phyloP scores from a whole-genome alignment of 768 basidiomycete genomes.

The Coprinellus micaceus region DNA sequence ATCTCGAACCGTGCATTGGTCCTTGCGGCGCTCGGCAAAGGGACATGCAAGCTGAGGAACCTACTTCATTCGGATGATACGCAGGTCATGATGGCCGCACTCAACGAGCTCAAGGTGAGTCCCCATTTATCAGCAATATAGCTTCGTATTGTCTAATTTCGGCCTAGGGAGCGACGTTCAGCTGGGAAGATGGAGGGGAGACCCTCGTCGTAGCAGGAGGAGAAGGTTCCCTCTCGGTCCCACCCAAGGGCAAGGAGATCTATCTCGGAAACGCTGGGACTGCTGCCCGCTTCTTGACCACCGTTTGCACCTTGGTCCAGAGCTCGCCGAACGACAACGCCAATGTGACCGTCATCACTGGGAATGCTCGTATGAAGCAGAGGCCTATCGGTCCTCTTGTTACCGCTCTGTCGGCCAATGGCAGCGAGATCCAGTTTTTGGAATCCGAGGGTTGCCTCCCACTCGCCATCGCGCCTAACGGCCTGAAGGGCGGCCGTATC shows the following conservation, averaged over 20 bases:
- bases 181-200: slow-evolving; percentile 96
- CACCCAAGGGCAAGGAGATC: slow-evolving; percentile 77
- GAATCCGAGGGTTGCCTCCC: slow-evolving; percentile 85
- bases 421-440: slow-evolving; percentile 71
- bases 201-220: slow-evolving; percentile 91
- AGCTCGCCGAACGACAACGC: slow-evolving; percentile 32
- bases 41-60: slow-evolving; percentile 85
- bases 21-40: slow-evolving; percentile 85
- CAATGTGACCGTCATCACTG: slow-evolving; percentile 79
- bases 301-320: slow-evolving; percentile 88
- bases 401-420: slow-evolving; percentile 80
- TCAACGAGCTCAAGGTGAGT: slow-evolving; percentile 78
- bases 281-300: slow-evolving; percentile 94
- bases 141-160: slow-evolving; percentile 5
- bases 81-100: slow-evolving; percentile 97
- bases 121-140: background rate
- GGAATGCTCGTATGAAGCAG: slow-evolving; percentile 98
- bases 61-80: slow-evolving; percentile 97
- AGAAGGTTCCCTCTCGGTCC: slow-evolving; percentile 72
- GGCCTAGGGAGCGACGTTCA: slow-evolving; percentile 79
- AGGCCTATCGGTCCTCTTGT: slow-evolving; percentile 95
- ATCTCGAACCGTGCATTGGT: slow-evolving; percentile 94
- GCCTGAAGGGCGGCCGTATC: slow-evolving; percentile 78
- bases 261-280: slow-evolving; percentile 98
- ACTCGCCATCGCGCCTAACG: slow-evolving; percentile 77